Evolutionary conservation across 2,329 filamentous ascomycete genomes (phyloP).

Genomic region (Cryphonectria radicalis): DNA sequence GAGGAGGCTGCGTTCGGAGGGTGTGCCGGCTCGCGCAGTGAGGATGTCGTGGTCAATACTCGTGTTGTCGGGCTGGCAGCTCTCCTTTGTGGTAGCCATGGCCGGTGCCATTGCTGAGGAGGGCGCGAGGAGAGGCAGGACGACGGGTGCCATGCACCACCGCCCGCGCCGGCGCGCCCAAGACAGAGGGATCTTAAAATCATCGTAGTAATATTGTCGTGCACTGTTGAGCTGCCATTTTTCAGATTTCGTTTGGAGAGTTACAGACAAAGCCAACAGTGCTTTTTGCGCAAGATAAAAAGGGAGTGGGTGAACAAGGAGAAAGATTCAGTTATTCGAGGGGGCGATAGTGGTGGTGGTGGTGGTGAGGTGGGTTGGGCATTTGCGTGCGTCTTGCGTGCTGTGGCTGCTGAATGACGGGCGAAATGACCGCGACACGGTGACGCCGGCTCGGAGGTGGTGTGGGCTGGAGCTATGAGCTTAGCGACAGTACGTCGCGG

Average conservation of each 20-base stretch:
- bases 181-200: constrained; percentile 22
- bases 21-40: constrained; percentile 16
- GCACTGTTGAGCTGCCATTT: constrained; percentile 13
- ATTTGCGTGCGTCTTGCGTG: constrained; percentile 9
- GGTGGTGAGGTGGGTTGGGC: background rate
- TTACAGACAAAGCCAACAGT: background rate
- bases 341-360: background rate
- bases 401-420: constrained; percentile 5
- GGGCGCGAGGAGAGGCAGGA: constrained; percentile 18
- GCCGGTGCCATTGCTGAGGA: constrained; percentile 14
- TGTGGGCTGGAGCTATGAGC: background rate
- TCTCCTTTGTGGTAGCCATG: constrained; percentile 15
- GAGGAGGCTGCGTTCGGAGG: background rate
- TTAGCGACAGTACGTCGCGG: background rate
- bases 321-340: background rate
- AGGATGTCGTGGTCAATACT: constrained; percentile 20
- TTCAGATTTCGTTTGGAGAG: background rate
- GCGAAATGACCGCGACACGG: background rate
- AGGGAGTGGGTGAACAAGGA: background rate
- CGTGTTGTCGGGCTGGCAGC: constrained; percentile 12
- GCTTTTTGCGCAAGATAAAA: background rate
- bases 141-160: constrained; percentile 8
- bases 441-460: background rate
- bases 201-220: constrained; percentile 13
- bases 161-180: constrained; percentile 11